Evolutionary conservation across 345 rosid genomes (phyloP).

Genomic region (Eucalyptus decipiens): DNA sequence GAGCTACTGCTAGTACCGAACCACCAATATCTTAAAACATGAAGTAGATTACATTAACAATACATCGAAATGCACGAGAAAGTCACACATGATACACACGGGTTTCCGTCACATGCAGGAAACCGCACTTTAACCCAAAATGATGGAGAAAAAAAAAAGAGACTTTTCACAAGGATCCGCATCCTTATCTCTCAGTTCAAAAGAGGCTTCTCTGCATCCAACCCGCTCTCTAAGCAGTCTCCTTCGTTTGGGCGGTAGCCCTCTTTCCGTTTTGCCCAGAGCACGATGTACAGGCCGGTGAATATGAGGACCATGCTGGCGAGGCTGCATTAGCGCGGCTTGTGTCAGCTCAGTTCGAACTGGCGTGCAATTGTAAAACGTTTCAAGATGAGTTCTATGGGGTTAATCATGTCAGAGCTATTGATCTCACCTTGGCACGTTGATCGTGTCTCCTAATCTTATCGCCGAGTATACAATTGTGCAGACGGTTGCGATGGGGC

Average conservation of each 20-base stretch:
- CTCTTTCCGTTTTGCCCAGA: constrained; percentile 97
- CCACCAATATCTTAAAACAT: background rate
- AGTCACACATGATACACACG: background rate
- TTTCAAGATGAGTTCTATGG: background rate
- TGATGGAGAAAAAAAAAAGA: background rate
- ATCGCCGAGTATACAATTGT: constrained; percentile 49
- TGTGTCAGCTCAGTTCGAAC: background rate
- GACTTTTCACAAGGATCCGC: background rate
- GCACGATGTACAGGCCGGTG: constrained; percentile 65
- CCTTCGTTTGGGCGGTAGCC: too few species aligned
- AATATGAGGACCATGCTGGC: constrained; percentile 88
- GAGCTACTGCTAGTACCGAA: background rate
- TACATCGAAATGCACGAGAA: background rate
- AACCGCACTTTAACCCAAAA: background rate
- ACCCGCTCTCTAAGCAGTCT: constrained; percentile 49
- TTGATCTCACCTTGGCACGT: constrained; percentile 50
- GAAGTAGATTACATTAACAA: too few species aligned
- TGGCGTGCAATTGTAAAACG: background rate
- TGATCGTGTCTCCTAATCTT: constrained; percentile 47
- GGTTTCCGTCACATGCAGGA: background rate
- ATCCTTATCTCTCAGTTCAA: constrained; percentile 21
- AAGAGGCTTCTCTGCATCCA: constrained; percentile 54
- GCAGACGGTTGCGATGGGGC: constrained; percentile 64
- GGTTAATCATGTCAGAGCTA: background rate
- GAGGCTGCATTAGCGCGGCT: constrained; percentile 52